These are phyloP conservation scores for sunflower (Helianthus annuus) DNA, from an alignment of 129 eudicot species.

Conservation along the genomic window DNA sequence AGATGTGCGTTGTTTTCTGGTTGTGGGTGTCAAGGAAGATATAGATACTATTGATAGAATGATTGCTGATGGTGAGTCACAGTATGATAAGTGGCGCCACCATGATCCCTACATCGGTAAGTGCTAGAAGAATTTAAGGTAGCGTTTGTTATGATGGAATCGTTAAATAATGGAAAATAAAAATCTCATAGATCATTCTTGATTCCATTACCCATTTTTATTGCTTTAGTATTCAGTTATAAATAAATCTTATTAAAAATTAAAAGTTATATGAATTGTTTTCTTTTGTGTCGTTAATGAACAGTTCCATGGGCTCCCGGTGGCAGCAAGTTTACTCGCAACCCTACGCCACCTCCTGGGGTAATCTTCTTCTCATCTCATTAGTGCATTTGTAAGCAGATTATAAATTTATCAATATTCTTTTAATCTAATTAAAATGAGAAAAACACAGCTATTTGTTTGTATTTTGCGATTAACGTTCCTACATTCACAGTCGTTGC, in stretches of 20 bases:
- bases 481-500: not conserved
- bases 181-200: not conserved
- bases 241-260: not conserved
- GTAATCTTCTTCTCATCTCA: conserved; percentile 33
- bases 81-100: conserved; percentile 78
- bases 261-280: not conserved
- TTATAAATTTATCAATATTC: not conserved
- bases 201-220: not conserved
- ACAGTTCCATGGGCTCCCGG: conserved; percentile 99
- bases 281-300: conserved; percentile 1
- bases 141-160: not conserved
- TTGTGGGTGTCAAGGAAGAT: conserved; percentile 63
- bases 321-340: conserved; percentile 91
- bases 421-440: too few relatives aligned
- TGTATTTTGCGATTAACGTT: not conserved
- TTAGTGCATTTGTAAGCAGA: not conserved
- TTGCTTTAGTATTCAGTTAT: not conserved
- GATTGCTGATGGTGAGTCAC: conserved; percentile 85
- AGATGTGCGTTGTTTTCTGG: conserved; percentile 15
- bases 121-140: conserved; percentile 18
- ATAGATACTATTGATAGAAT: conserved; percentile 74
- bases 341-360: conserved; percentile 94
- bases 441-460: too few relatives aligned
- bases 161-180: not conserved
- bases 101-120: conserved; percentile 97